These are phyloP conservation scores for Phytophthora lateralis DNA, from an alignment of 352 stramenopile species.

Conservation along the genomic window DNA sequence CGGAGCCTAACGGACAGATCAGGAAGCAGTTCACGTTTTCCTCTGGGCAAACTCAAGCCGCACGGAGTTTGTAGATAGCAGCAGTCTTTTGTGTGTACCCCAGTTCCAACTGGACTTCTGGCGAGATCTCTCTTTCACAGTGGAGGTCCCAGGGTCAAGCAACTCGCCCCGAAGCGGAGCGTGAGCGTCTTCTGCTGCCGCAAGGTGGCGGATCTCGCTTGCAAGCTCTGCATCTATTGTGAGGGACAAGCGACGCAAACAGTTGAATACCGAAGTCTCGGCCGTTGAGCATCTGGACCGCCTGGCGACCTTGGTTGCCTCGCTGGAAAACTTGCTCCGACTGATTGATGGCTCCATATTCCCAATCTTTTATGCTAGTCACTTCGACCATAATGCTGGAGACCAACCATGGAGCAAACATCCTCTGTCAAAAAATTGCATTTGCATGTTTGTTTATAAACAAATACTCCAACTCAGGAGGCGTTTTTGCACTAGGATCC, in stretches of 20 bases:
- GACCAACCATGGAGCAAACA: slow-evolving; percentile 92
- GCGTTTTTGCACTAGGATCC: neutral
- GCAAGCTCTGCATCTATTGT: slow-evolving; percentile 49
- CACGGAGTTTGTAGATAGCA: neutral
- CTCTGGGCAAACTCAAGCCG: neutral
- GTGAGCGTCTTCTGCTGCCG: slow-evolving; percentile 25
- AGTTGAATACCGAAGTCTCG: slow-evolving; percentile 91
- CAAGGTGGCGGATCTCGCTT: slow-evolving; percentile 12
- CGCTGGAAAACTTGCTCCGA: slow-evolving; percentile 82
- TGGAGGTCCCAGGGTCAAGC: slow-evolving; percentile 84
- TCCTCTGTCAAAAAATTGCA: slow-evolving; percentile 20
- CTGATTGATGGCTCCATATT: slow-evolving; percentile 93
- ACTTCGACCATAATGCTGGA: slow-evolving; percentile 87
- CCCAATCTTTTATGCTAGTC: slow-evolving; percentile 91
- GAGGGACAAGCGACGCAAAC: slow-evolving; percentile 91
- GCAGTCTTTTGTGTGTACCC: slow-evolving; percentile 2
- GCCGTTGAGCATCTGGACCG: slow-evolving; percentile 87
- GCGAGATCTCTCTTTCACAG: slow-evolving; percentile 87
- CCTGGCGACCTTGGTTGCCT: slow-evolving; percentile 37
- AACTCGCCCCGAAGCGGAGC: slow-evolving; percentile 70
- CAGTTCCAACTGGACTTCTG: slow-evolving; percentile 76
- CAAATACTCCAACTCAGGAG: neutral
- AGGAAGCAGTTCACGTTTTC: slow-evolving; percentile 31
- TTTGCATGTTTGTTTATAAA: too few species aligned
- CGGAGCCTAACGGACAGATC: neutral